Conservation (phyloP, 1,284 basidiomycete species). For the Rhodofomes roseus region DNA sequence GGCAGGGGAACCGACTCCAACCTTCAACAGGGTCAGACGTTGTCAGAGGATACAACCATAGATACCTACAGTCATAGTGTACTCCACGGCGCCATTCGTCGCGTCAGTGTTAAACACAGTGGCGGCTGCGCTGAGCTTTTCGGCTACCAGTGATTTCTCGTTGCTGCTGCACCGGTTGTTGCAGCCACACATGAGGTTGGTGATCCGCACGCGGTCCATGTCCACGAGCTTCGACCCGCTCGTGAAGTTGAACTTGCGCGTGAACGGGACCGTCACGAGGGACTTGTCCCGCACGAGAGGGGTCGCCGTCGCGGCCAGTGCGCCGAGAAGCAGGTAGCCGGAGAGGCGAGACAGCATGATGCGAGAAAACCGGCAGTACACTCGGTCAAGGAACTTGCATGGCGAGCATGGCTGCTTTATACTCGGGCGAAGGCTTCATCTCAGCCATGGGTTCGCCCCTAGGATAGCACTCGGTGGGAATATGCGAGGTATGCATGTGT, state of each 20-base stretch:
- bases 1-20: constrained; percentile 23
- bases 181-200: constrained; percentile 17
- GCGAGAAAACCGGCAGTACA: not conserved
- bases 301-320: constrained; percentile 15
- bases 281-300: constrained; percentile 21
- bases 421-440: not conserved
- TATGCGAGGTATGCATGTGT: not conserved
- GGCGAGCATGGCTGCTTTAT: not conserved
- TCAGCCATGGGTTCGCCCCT: not conserved
- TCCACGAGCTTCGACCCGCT: constrained; percentile 16
- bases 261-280: constrained; percentile 21
- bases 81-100: constrained; percentile 23
- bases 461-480: not conserved
- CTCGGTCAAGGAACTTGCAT: not conserved
- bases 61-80: constrained; percentile 19
- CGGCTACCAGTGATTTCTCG: not conserved
- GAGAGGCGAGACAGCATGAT: constrained; percentile 19
- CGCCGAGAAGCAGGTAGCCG: constrained; percentile 13
- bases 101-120: constrained; percentile 14
- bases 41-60: not conserved
- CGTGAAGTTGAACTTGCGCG: constrained; percentile 22
- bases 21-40: constrained; percentile 3
- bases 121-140: not conserved
- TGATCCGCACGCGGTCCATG: constrained; percentile 23
- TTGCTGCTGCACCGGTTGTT: not conserved